A percentile compares a stretch with the other conserved stretches of the same genome.
phyloP scores from a whole-genome alignment of 2,329 filamentous ascomycete species.

The Phialemonium atrogriseum region DNA sequence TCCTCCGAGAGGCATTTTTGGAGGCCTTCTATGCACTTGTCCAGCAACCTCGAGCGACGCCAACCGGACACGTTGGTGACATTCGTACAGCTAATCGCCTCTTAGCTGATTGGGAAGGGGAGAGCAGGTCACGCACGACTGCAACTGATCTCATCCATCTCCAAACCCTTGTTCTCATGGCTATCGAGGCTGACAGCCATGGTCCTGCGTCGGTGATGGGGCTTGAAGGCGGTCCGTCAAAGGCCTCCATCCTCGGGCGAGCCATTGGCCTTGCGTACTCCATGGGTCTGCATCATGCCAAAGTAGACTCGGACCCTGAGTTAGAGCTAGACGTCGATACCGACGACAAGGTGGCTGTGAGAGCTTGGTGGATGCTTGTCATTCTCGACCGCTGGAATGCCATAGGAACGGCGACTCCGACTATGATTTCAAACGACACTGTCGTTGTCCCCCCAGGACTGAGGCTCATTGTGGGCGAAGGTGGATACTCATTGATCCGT shows the following conservation, averaged over 20 bases:
- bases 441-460: conserved; percentile 53
- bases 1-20: conserved; percentile 55
- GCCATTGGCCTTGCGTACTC: conserved; percentile 59
- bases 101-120: conserved; percentile 43
- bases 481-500: conserved; percentile 57
- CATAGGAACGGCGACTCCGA: conserved; percentile 53
- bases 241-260: conserved; percentile 50
- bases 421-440: conserved; percentile 54
- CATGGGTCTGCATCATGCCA: conserved; percentile 48
- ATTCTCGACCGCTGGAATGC: conserved; percentile 68
- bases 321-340: conserved; percentile 46
- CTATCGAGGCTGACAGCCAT: conserved; percentile 55
- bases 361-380: conserved; percentile 65
- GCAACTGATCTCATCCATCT: conserved; percentile 49
- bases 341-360: conserved; percentile 52
- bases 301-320: conserved; percentile 26
- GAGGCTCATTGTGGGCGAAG: conserved; percentile 51
- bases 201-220: conserved; percentile 31
- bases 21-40: conserved; percentile 54
- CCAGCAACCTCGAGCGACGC: conserved; percentile 35
- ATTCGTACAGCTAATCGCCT: conserved; percentile 36
- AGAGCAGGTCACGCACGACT: conserved; percentile 25
- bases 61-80: conserved; percentile 29
- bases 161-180: conserved; percentile 58
- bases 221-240: conserved; percentile 36